phyloP scores from a whole-genome alignment of 805 yeast genomes.

The Nakazawaea laoshanensis region DNA sequence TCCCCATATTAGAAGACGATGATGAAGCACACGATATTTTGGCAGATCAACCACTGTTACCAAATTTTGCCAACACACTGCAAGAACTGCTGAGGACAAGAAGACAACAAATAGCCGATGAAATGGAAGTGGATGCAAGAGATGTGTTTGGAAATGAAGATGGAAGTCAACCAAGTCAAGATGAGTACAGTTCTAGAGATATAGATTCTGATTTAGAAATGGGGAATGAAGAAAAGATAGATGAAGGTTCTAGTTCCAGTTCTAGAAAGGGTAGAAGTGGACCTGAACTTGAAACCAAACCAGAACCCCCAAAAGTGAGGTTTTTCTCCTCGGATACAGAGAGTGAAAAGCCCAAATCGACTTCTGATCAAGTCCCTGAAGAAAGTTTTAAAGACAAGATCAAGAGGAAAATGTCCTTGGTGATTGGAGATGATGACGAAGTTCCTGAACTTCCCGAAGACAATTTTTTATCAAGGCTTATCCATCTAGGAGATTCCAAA shows the following conservation, averaged over 20 bases:
- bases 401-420: constrained; percentile 13
- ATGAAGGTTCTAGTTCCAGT: no score
- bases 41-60: constrained; percentile 8
- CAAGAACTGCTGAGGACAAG: not conserved
- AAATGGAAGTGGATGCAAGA: constrained; percentile 8
- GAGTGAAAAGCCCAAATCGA: no score
- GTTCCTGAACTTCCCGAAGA: constrained; percentile 13
- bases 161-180: no score
- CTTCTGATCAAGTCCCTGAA: not conserved
- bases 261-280: no score
- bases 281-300: no score
- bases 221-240: not conserved
- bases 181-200: no score
- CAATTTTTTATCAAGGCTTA: constrained; percentile 6
- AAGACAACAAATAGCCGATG: constrained; percentile 7
- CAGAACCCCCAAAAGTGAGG: no score
- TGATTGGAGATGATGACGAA: constrained; percentile 9
- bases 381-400: constrained; percentile 12
- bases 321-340: no score
- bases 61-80: constrained; percentile 1
- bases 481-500: constrained; percentile 21
- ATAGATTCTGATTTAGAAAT: no score
- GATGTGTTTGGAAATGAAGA: no score
- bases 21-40: constrained; percentile 8
- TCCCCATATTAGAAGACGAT: constrained; percentile 11